Base-by-base conservation (phyloP, 2,329 filamentous ascomycete genomes). In the Chrysoporthe austroafricana region DNA sequence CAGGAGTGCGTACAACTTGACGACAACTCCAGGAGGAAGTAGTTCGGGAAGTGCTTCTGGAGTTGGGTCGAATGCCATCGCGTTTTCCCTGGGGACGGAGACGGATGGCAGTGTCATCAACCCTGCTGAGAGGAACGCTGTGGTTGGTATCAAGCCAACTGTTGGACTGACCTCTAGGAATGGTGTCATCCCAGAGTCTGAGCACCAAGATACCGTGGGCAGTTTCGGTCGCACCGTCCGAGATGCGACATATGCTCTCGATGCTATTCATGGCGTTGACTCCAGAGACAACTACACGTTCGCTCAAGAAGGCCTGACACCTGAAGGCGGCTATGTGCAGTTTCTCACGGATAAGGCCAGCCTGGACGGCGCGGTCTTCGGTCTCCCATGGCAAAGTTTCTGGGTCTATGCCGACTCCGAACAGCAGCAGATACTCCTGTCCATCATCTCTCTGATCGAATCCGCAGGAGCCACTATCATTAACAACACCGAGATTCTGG, bases 311-410 rank as follows among this genome's bases (percentile, higher is more conserved):
- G 84, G 82, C 2, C 80, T 82, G 61, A 87, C 86, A 0, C 88
- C 89, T 0, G 57, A 70, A 0, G 80, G 79, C 0, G 88, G 88
- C 0, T 93, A 89, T 73, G 73, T 82, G 0, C 82, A 86, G 65
- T 89, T 83, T 69, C 77, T 93, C 9, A 80, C 83, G 2, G 79
- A 82, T 66, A 86, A 82, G 68, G 74, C 79, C 0, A 82, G 84
- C 1, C 83, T 93, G 0, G 79, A 84, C 71, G 86, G 85, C 9
- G 90, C 89, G 1, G 84, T 80, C 0, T 93, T 94, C 67, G 91
- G 91, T 7, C 78, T 94, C 0, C 91, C 91, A 0, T 92, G 90
- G 90, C 77, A 86, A 54, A 88, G 85, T 71, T 90, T 93, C 78
- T 94, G 90, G 91, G 80, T 83, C 0, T 79, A 88, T 58, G 86